These are phyloP conservation scores for Gomphus sp. DNA, from an alignment of 1,284 basidiomycete genomes.

Conservation along the genomic window DNA sequence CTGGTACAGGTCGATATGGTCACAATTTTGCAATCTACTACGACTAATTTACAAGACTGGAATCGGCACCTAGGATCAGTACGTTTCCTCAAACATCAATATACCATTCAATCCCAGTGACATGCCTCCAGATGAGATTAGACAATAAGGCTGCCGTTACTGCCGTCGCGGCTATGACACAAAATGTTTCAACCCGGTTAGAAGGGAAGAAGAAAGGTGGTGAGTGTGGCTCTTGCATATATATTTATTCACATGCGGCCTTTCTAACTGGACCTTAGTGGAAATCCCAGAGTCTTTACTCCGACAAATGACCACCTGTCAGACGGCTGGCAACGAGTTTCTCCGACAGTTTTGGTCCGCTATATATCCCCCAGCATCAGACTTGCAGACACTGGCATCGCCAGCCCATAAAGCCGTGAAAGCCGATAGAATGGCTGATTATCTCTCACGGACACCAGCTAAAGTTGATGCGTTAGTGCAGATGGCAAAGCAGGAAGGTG, in stretches of 20 bases:
- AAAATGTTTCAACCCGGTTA: constrained; percentile 59
- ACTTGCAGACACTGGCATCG: constrained; percentile 37
- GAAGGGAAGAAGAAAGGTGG: constrained; percentile 58
- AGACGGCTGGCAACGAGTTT: constrained; percentile 92
- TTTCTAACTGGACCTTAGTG: constrained; percentile 31
- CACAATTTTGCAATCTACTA: constrained; percentile 35
- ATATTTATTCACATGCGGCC: neutral
- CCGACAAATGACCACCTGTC: constrained; percentile 77
- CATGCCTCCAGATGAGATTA: constrained; percentile 40
- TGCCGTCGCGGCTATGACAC: constrained; percentile 66
- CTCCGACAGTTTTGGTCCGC: constrained; percentile 93
- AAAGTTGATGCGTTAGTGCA: constrained; percentile 73
- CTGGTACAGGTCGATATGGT: constrained; percentile 31
- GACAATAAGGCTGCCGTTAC: constrained; percentile 58
- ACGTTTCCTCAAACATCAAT: constrained; percentile 10
- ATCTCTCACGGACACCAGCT: constrained; percentile 68
- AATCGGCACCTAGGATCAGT: constrained; percentile 50
- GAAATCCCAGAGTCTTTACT: constrained; percentile 75
- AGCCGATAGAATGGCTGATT: constrained; percentile 78
- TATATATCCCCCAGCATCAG: constrained; percentile 67
- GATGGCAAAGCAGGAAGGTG: constrained; percentile 48
- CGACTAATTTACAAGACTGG: constrained; percentile 47
- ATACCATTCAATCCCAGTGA: neutral
- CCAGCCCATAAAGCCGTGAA: constrained; percentile 63
- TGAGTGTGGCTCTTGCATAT: constrained; percentile 25